Evolutionary conservation across 2,329 filamentous ascomycete genomes (phyloP), one percentile per base, ranked within the genome.

Genomic region (Aureobasidium sp.): DNA sequence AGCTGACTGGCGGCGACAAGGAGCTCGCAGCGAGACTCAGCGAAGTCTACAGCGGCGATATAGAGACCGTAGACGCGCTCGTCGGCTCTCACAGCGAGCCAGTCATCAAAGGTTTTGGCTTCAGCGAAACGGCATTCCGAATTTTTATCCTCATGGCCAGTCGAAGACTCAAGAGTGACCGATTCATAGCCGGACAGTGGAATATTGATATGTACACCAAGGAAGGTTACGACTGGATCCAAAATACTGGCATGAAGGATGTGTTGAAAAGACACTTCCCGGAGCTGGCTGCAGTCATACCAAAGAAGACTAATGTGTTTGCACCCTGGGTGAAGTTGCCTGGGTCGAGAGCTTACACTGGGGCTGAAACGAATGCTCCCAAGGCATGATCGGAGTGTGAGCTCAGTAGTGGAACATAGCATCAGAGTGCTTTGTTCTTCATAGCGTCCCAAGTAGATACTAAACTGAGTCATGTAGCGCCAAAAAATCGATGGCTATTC

Each of bases 61-160:
- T 80, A 22, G 73, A 77, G 42, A 70, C 70, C 14, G 76, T 80
- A 0, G 78, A 80, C 61, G 65, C 74, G 1, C 68, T 80, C 0
- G 72, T 80, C 1, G 78, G 77, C 0, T 76, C 71, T 34, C 74
- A 75, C 36, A 70, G 73, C 48, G 78, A 80, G 66, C 76, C 76
- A 0, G 61, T 79, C 6, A 75, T 76, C 5, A 68, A 74, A 36
- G 78, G 78, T 0, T 80, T 80, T 56, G 78, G 77, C 0, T 80
- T 80, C 66, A 77, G 74, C 64, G 78, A 80, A 58, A 80, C 78
- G 2, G 77, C 78, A 1, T 80, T 80, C 64, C 67, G 77, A 0
- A 69, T 79, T 1, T 79, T 79, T 62, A 77, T 79, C 41, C 64
- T 79, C 1, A 79, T 79, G 77, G 77, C 77, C 1, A 74, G 71